phyloP scores from a whole-genome alignment of 306 rosid species.

The Dryas alaskensis region DNA sequence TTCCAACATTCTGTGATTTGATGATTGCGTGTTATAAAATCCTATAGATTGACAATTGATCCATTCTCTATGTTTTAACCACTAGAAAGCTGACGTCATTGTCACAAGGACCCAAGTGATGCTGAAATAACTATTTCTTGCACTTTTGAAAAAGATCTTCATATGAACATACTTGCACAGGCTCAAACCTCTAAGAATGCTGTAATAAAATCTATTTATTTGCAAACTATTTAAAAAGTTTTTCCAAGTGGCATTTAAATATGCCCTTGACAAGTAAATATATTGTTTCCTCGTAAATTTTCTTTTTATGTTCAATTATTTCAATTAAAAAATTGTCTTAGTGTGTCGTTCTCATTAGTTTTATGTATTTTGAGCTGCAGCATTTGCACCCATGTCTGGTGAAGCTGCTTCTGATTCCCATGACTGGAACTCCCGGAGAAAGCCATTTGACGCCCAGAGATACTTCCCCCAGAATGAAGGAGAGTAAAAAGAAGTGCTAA shows the following conservation, averaged over 20 bases:
- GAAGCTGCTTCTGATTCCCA: constrained; percentile 31
- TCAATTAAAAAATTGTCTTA: background rate
- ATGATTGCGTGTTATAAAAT: background rate
- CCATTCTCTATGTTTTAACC: background rate
- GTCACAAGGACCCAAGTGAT: background rate
- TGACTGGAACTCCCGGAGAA: constrained; percentile 39
- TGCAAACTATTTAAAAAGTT: too few species aligned
- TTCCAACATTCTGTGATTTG: background rate
- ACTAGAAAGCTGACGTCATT: background rate
- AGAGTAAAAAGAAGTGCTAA: constrained; percentile 24
- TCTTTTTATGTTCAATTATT: background rate
- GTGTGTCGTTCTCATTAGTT: constrained; percentile 1
- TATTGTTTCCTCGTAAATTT: background rate
- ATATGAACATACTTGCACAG: background rate
- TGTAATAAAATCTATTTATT: background rate
- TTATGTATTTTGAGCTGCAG: constrained; percentile 40
- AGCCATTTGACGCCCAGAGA: constrained; percentile 55
- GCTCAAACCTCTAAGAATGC: too few species aligned
- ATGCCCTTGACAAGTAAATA: too few species aligned
- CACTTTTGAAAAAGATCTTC: background rate
- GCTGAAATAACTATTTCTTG: background rate
- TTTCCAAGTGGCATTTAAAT: background rate
- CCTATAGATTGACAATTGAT: background rate
- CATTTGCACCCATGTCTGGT: constrained; percentile 83
- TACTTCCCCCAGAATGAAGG: constrained; percentile 55